Evolutionary conservation across 164 flowering plant genomes (phyloP).

Genomic region (Sextonia rubra): DNA sequence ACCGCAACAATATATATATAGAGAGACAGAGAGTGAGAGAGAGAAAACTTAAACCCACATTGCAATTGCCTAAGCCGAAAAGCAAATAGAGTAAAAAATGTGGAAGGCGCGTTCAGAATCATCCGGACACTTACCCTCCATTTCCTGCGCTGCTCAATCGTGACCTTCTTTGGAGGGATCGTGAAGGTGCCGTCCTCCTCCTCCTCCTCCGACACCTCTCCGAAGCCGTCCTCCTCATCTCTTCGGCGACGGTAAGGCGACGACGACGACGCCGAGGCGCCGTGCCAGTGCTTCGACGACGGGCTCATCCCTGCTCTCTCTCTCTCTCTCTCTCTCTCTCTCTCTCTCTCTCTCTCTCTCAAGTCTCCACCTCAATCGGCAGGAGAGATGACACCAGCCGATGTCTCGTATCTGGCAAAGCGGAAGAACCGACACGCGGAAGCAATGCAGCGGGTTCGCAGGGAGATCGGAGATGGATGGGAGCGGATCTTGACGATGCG

Average conservation of each 20-base stretch:
- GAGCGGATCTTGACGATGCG: too few relatives aligned
- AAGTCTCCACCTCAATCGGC: not conserved
- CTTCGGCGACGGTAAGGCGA: not conserved
- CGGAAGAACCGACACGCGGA: not conserved
- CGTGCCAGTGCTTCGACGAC: too few relatives aligned
- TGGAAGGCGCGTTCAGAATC: not conserved
- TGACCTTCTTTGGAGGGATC: constrained; percentile 1
- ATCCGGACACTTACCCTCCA: not conserved
- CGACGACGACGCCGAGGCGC: not conserved
- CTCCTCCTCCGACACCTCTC: not conserved
- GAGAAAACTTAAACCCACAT: too few relatives aligned
- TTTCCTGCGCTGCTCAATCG: not conserved
- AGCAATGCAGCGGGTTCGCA: not conserved
- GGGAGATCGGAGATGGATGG: too few relatives aligned
- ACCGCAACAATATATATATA: too few relatives aligned
- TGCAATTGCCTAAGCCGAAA: too few relatives aligned
- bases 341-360: too few relatives aligned
- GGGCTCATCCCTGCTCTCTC: too few relatives aligned
- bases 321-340: too few relatives aligned
- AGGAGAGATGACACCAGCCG: not conserved
- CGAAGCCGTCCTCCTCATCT: not conserved
- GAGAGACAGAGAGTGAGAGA: too few relatives aligned
- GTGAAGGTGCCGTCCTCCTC: not conserved
- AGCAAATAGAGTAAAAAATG: too few relatives aligned
- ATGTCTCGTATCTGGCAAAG: not conserved